Evolutionary conservation across 2,329 filamentous ascomycete species (phyloP).

Genomic region (Hypoxylon sp.): DNA sequence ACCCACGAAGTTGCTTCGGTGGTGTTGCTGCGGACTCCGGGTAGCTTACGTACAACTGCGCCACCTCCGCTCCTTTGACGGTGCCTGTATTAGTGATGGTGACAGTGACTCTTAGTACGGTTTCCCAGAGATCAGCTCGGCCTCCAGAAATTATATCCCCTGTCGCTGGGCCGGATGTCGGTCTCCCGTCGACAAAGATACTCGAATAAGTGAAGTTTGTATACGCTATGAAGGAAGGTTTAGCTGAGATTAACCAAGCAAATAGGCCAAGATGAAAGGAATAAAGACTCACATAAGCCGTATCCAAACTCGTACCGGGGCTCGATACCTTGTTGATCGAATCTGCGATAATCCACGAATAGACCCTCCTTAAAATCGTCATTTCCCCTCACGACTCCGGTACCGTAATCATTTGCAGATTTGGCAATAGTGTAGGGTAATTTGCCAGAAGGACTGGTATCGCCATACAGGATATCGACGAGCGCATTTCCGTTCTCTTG

Average conservation of each 20-base stretch:
- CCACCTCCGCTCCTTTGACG: constrained; percentile 74
- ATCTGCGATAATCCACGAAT: constrained; percentile 76
- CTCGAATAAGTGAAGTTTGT: constrained; percentile 75
- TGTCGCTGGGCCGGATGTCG: constrained; percentile 58
- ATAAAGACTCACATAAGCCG: constrained; percentile 65
- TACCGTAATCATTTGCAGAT: constrained; percentile 62
- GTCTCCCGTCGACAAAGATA: constrained; percentile 60
- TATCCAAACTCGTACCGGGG: constrained; percentile 76
- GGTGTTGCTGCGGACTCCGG: constrained; percentile 58
- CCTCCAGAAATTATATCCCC: constrained; percentile 62
- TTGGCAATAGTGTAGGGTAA: constrained; percentile 68
- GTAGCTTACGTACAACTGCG: constrained; percentile 71
- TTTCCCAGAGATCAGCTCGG: constrained; percentile 62
- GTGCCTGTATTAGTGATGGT: constrained; percentile 76
- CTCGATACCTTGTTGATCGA: constrained; percentile 69
- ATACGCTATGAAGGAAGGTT: constrained; percentile 66
- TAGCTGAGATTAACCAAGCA: background rate
- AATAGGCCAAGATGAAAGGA: background rate
- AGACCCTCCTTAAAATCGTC: constrained; percentile 73
- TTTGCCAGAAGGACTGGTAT: constrained; percentile 61
- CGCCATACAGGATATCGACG: constrained; percentile 80
- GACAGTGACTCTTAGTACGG: constrained; percentile 66
- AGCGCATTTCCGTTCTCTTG: constrained; percentile 83
- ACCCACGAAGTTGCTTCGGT: constrained; percentile 72
- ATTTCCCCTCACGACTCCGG: constrained; percentile 53